These are phyloP conservation scores for Vitellaria paradoxa DNA, from an alignment of 179 eudicot genomes.

Conservation along the genomic window DNA sequence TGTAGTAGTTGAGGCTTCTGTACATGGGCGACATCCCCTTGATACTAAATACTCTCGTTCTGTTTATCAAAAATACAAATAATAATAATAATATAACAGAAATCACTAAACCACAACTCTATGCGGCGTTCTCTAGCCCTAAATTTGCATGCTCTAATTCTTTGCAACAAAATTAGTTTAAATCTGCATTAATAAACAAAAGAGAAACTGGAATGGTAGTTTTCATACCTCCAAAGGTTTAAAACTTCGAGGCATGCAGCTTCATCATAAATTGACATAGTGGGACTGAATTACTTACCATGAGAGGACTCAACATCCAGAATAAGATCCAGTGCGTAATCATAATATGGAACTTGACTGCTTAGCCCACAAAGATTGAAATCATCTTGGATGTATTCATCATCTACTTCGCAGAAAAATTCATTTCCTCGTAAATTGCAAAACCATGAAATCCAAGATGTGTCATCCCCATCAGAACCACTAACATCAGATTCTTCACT, in stretches of 20 bases:
- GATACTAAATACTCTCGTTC: too few relatives aligned
- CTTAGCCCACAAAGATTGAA: constrained; percentile 75
- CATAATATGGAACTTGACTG: constrained; percentile 68
- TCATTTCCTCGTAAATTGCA: constrained; percentile 74
- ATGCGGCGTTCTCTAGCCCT: not conserved
- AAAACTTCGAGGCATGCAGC: not conserved
- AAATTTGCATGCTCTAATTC: not conserved
- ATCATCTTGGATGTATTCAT: constrained; percentile 78
- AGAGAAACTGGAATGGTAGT: not conserved
- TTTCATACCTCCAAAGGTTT: not conserved
- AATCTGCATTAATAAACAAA: too few relatives aligned
- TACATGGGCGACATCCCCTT: too few relatives aligned
- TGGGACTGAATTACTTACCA: constrained; percentile 32
- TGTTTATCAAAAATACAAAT: too few relatives aligned
- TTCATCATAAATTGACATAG: not conserved
- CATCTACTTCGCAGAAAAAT: constrained; percentile 74
- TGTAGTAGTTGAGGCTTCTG: too few relatives aligned
- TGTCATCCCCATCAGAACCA: constrained; percentile 71
- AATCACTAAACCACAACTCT: not conserved
- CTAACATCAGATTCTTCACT: constrained; percentile 74
- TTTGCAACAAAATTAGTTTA: not conserved
- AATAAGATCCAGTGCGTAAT: constrained; percentile 67
- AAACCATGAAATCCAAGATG: constrained; percentile 83
- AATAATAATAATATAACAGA: not conserved
- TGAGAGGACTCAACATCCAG: constrained; percentile 69